A percentile compares a stretch with the other conserved stretches of the same genome.
These are phyloP conservation scores for Balamuthia mandrillaris DNA, from an alignment of 208 protist genomes.

Conservation along the genomic window DNA sequence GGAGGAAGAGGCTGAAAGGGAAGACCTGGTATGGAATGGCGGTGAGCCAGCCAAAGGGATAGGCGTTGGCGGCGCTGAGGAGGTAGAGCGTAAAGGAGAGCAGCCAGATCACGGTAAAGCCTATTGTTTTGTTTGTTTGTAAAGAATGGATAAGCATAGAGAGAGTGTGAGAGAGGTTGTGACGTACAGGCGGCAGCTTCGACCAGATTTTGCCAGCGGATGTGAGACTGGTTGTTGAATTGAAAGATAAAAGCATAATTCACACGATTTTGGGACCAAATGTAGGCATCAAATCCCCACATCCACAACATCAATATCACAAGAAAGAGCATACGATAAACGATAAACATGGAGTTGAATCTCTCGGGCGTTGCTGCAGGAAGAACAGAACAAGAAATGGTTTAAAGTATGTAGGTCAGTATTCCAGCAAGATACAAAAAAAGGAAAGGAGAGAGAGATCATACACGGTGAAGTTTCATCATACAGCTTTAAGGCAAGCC, in stretches of 20 bases:
- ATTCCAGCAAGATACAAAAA: no score
- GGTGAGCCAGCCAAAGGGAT: background rate
- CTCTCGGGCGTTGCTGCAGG: background rate
- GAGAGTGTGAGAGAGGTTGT: conserved; percentile 23
- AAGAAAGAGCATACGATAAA: conserved; percentile 28
- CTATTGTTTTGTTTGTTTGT: conserved; percentile 38
- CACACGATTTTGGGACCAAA: conserved; percentile 52
- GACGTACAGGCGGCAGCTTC: conserved; percentile 12
- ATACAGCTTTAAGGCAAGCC: no score
- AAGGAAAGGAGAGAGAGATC: no score
- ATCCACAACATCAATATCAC: conserved; percentile 28
- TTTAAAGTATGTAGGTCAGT: no score
- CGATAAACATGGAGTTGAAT: background rate
- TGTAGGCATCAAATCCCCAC: conserved; percentile 46
- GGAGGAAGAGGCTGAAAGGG: background rate
- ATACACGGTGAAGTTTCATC: no score
- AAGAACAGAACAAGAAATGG: no score
- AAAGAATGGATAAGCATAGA: background rate
- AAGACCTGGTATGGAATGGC: background rate
- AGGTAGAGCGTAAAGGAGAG: conserved; percentile 9
- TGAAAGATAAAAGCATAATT: conserved; percentile 65
- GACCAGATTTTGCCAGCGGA: background rate
- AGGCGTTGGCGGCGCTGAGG: background rate
- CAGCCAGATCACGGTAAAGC: background rate
- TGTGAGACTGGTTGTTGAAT: background rate